Percentiles rank a stretch among this genome's conserved stretches.
These are phyloP conservation scores for Veloporphyrellus conicus DNA, from an alignment of 1,284 basidiomycete genomes.

Conservation along the genomic window DNA sequence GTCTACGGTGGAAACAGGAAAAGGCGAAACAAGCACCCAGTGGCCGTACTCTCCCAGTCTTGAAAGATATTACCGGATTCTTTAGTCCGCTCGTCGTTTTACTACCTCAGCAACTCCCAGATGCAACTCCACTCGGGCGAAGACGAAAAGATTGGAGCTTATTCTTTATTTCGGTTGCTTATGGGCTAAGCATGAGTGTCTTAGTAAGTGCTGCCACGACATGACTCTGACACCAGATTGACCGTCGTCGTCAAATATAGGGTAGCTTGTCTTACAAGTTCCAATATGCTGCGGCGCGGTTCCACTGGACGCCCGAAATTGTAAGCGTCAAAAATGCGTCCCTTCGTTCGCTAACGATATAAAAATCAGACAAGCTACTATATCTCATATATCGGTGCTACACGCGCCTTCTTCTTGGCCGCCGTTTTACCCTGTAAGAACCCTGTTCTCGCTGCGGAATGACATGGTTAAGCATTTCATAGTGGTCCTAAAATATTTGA, in stretches of 20 bases:
- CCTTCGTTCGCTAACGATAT: constrained; percentile 5
- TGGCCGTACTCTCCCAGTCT: background rate
- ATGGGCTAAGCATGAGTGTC: constrained; percentile 52
- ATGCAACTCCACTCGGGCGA: constrained; percentile 38
- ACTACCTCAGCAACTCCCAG: constrained; percentile 40
- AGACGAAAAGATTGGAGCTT: constrained; percentile 66
- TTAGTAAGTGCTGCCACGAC: constrained; percentile 43
- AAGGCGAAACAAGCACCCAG: constrained; percentile 3
- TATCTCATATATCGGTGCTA: constrained; percentile 57
- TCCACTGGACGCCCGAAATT: constrained; percentile 70
- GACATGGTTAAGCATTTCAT: constrained; percentile 1
- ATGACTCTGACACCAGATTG: background rate
- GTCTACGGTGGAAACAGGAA: constrained; percentile 12
- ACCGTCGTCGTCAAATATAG: constrained; percentile 35
- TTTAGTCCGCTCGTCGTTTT: constrained; percentile 66
- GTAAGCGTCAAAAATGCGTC: constrained; percentile 38
- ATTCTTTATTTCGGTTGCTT: constrained; percentile 51
- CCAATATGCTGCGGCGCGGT: constrained; percentile 65
- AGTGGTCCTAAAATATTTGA: constrained; percentile 57
- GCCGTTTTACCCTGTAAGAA: constrained; percentile 62
- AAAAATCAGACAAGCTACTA: constrained; percentile 67
- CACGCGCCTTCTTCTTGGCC: constrained; percentile 59
- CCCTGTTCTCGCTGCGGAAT: constrained; percentile 3
- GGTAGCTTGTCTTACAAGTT: constrained; percentile 61
- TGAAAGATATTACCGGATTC: constrained; percentile 49